phyloP scores from a whole-genome alignment of 768 basidiomycete species.

The Trametes cinnabarina region DNA sequence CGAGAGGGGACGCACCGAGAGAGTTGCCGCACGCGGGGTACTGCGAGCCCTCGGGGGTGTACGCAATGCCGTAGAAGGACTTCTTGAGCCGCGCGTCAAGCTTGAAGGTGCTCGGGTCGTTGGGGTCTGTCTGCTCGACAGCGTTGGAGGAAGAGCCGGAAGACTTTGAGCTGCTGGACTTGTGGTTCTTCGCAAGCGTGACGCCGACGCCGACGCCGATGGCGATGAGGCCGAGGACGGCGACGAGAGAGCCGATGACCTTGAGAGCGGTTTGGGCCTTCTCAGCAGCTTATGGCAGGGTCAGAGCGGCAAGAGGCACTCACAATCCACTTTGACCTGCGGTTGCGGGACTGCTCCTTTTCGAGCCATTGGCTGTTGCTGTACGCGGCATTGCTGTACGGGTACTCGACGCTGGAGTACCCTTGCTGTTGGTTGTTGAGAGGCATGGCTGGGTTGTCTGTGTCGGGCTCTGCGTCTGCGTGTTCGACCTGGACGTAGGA shows the following conservation, averaged over 20 bases:
- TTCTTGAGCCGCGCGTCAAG: conserved; percentile 68
- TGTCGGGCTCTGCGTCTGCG: conserved; percentile 12
- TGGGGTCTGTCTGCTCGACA: conserved; percentile 44
- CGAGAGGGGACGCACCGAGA: conserved; percentile 31
- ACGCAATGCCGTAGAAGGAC: conserved; percentile 84
- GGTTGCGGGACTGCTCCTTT: conserved; percentile 29
- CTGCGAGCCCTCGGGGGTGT: conserved; percentile 76
- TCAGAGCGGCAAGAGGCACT: conserved; percentile 26
- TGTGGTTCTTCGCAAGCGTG: conserved; percentile 54
- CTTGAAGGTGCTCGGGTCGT: conserved; percentile 75
- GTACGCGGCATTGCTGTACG: conserved; percentile 23
- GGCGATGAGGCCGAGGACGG: conserved; percentile 50
- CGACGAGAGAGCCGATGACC: conserved; percentile 52
- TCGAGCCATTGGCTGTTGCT: conserved; percentile 43
- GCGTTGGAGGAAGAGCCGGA: conserved; percentile 18
- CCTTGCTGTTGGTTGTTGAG: conserved; percentile 22
- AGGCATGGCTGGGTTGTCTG: conserved; percentile 17
- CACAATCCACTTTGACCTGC: conserved; percentile 54
- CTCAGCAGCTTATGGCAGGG: neutral
- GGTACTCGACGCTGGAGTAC: conserved; percentile 35
- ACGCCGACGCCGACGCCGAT: conserved; percentile 66
- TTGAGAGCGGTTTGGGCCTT: conserved; percentile 23
- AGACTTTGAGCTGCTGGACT: conserved; percentile 34
- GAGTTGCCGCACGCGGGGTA: conserved; percentile 65
- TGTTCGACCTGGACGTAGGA: conserved; percentile 24